Conservation (phyloP, 345 rosid species). For the Syzygium grande region DNA sequence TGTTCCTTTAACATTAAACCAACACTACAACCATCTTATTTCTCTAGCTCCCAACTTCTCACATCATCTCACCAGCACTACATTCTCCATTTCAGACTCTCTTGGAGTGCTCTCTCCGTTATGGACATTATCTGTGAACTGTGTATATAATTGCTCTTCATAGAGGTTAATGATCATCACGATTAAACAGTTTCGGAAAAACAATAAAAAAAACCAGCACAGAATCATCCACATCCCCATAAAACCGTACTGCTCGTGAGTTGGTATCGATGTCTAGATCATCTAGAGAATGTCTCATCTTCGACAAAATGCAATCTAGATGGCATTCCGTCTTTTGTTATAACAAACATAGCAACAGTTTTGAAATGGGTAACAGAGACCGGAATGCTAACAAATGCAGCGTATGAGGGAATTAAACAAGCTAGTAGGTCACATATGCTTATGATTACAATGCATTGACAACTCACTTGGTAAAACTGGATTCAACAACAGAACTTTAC, state of each 20-base stretch:
- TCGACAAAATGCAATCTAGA: not conserved
- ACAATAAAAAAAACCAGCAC: not conserved
- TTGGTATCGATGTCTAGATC: not conserved
- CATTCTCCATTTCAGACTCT: not conserved
- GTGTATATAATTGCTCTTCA: not conserved
- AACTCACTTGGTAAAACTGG: not conserved
- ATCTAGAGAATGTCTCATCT: not conserved
- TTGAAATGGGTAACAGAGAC: not conserved
- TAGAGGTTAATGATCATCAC: not conserved
- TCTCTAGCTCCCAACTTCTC: not conserved
- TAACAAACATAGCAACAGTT: not conserved
- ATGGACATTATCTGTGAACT: not conserved
- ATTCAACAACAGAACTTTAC: not conserved
- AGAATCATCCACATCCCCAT: not conserved
- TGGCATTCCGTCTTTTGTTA: not conserved
- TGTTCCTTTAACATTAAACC: not conserved
- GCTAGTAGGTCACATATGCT: not conserved
- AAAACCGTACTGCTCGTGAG: not conserved
- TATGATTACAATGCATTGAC: not conserved
- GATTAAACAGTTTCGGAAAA: accelerated
- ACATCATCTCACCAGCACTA: not conserved
- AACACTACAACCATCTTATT: not conserved
- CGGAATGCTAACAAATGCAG: not conserved
- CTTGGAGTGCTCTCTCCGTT: not conserved
- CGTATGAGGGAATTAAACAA: not conserved